Conservation (phyloP, 2,329 filamentous ascomycete genomes). For the Aureobasidium sp. region DNA sequence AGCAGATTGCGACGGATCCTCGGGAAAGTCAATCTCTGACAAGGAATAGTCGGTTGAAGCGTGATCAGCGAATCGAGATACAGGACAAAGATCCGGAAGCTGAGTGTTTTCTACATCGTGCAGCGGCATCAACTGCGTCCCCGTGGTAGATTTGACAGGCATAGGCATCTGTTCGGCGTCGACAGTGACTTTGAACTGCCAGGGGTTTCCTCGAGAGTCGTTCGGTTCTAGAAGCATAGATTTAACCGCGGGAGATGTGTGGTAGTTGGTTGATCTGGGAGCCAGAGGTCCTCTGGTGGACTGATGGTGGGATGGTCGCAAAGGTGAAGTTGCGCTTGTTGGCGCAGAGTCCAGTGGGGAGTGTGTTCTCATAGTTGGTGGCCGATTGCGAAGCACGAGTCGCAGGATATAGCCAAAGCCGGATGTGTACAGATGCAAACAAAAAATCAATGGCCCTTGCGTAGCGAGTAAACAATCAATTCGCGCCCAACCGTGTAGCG, state of each 20-base stretch:
- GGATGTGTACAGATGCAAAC: neutral
- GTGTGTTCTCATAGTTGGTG: neutral
- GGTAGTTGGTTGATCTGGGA: constrained; percentile 23
- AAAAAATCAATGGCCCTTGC: neutral
- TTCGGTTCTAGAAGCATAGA: constrained; percentile 37
- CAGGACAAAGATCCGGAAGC: neutral
- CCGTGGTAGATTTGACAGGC: neutral
- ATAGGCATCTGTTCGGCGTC: constrained; percentile 33
- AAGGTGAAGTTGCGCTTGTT: constrained; percentile 25
- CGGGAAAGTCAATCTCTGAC: neutral
- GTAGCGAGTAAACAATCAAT: constrained; percentile 4
- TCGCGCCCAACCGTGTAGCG: neutral
- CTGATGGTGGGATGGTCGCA: constrained; percentile 3
- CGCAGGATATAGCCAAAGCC: neutral
- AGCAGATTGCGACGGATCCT: neutral
- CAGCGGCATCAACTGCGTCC: neutral
- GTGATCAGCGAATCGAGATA: constrained; percentile 2
- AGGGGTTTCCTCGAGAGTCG: constrained; percentile 33
- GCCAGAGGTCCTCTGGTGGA: constrained; percentile 15
- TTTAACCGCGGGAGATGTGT: constrained; percentile 32
- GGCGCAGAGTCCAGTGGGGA: constrained; percentile 28
- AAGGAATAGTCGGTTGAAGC: neutral
- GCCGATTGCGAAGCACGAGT: neutral
- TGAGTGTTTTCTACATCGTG: neutral
- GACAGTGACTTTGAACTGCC: constrained; percentile 43